Evolutionary conservation across 1,139 yeast species (phyloP).

Genomic region (Groenewaldozyma auringiensis): DNA sequence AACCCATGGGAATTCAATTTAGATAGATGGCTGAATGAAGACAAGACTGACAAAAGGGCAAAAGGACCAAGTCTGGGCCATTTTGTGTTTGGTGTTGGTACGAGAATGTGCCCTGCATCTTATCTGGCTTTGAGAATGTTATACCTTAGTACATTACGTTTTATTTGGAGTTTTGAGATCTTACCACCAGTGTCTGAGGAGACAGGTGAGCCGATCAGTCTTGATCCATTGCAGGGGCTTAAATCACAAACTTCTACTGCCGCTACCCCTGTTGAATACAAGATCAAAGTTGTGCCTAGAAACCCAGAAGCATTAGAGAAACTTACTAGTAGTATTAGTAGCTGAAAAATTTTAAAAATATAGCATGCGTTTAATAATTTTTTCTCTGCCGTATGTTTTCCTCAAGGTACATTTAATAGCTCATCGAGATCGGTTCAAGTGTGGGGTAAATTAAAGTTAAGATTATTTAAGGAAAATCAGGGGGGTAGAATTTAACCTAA

Average conservation of each 20-base stretch:
- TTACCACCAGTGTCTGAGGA: background rate
- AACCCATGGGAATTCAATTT: conserved; percentile 50
- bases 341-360: background rate
- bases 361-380: background rate
- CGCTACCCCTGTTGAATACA: conserved; percentile 5
- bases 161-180: conserved; percentile 36
- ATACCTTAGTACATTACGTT: conserved; percentile 39
- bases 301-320: background rate
- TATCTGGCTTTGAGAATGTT: conserved; percentile 54
- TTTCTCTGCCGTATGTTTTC: too few relatives aligned
- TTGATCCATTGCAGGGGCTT: conserved; percentile 3
- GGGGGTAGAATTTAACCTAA: too few relatives aligned
- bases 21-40: conserved; percentile 44
- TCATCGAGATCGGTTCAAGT: too few relatives aligned
- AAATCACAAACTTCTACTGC: conserved; percentile 5
- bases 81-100: conserved; percentile 60
- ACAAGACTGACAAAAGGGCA: conserved; percentile 5
- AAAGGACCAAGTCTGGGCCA: conserved; percentile 31
- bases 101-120: conserved; percentile 60
- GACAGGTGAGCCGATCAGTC: conserved; percentile 2
- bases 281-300: conserved; percentile 1
- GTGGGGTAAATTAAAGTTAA: too few relatives aligned
- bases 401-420: too few relatives aligned
- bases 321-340: background rate
- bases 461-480: too few relatives aligned